Conservation (phyloP, 2,329 filamentous ascomycete genomes). For the Colletotrichum brevisporum region DNA sequence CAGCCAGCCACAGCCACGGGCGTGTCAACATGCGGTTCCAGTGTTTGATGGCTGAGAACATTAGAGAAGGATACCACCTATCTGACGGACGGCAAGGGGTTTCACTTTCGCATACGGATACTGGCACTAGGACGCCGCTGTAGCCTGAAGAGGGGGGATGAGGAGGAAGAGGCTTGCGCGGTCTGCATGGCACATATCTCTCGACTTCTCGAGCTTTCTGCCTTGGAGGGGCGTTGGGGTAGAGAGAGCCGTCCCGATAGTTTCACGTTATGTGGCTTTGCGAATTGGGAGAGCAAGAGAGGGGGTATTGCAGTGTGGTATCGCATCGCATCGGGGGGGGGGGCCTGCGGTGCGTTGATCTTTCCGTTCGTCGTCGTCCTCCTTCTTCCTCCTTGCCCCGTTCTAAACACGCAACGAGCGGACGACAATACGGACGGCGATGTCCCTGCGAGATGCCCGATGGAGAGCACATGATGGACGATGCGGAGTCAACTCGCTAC, state of each 20-base stretch:
- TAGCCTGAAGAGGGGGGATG: too few species aligned
- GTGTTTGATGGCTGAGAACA: not conserved
- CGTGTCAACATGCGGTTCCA: not conserved
- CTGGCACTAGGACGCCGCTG: too few species aligned
- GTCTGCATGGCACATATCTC: not conserved
- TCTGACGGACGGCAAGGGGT: not conserved
- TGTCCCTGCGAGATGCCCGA: slow-evolving; percentile 31
- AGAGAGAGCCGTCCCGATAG: not conserved
- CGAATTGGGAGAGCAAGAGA: too few species aligned
- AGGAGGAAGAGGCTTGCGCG: not conserved
- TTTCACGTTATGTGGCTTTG: not conserved
- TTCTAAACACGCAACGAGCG: not conserved
- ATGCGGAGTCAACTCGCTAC: slow-evolving; percentile 5
- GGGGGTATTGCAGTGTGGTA: too few species aligned
- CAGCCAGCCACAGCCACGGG: not conserved
- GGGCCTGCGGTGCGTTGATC: too few species aligned
- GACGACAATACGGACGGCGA: not conserved
- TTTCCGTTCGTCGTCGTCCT: too few species aligned
- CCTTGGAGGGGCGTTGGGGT: not conserved
- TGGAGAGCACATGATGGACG: slow-evolving; percentile 15
- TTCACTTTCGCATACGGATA: not conserved
- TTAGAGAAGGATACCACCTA: not conserved
- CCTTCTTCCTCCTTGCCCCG: too few species aligned
- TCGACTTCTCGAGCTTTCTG: not conserved
- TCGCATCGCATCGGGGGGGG: too few species aligned